Base-by-base conservation (phyloP, 441 rosid genomes). In the Aleurites moluccanus region DNA sequence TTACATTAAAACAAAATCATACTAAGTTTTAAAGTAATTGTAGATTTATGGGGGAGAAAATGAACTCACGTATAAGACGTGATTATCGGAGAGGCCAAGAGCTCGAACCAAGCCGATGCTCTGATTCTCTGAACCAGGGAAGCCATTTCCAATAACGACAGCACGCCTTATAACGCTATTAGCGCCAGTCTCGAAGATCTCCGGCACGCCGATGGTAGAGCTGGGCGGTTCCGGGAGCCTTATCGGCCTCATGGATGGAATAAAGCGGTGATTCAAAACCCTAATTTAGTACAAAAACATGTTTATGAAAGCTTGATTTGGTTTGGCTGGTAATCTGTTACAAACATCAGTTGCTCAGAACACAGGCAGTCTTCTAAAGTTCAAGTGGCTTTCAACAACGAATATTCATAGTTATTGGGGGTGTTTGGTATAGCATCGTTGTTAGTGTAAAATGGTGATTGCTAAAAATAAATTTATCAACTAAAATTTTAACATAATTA, bases 101-200 rank as follows among this genome's bases (percentile, higher is more conserved):
- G 98, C 92, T 52, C 91, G 90, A 75, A 89, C 90, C 84, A 94
- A 85, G 21, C 98, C 98, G 70, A 94, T 80, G 78, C 91, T 81
- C 84, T 94, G 98, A 77, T 92, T 89, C 84, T 94, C 98, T 16
- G 97, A 87, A 59, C 88, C 89, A 30, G 92, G 77, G 55, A 83
- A 88, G 25, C 97, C 95, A 82, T 86, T 94, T n/a, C 98, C 97
- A 23, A 94, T 90, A 18, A 94, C 83, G 69, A 92, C 92, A 70
- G 97, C 97, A 72, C 97, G 96, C 55, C 98, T 82, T 68, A 94
- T 81, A 44, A 89, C 86, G 83, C 80, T 83, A 78, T 89, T 85
- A 3, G 89, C 78, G 14, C 95, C 97, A 76, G 83, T 91, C 45
- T 90, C 89, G 83, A 92, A 94, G 84, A 94, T 94, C 84, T 94